Evolutionary conservation across 345 rosid species (phyloP), one percentile per base, ranked within the genome.

Genomic region (Conringia planisiliqua): DNA sequence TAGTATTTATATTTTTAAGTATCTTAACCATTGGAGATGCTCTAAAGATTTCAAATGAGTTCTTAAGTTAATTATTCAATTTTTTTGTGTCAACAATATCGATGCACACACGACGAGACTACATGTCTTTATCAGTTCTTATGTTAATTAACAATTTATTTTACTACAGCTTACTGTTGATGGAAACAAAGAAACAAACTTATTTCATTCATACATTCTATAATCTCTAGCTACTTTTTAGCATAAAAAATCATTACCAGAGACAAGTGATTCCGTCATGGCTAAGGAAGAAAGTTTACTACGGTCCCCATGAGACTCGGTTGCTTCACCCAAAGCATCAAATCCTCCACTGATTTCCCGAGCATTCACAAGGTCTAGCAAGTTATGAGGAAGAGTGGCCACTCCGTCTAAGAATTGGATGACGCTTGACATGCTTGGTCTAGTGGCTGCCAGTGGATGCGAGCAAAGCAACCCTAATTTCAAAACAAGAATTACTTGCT

Each of bases 401-500:
- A 70, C 75, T 30, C 80, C 75, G 17, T 76, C 75, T 17, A 76
- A 17, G 13, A 68, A 62, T 12, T 76, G 80, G 12, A 52, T 62
- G 18, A 76, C 58, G 32, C 75, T 61, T 44, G 74, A 61, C 80
- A 76, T 70, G 40, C 65, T 76, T 52, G 88, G 90, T 76, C 85
- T 80, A 40, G 69, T 70, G 48, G 74, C 59, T 76, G 75, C 69
- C 72, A 76, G 64, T 18, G 75, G 74, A 76, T 76, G 79, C 24
- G 68, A 66, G 26, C 70, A 76, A 69, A 69, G 70, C 63, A 76
- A 40, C 4, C 79, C 79, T 0, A 76, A 32, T 54, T 76, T 76
- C 70, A 76, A 70, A 68, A 76, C 80, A 14, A 62, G 6, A 9
- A 18, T 36, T 55, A 70, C 80, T 70, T 70, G 70, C 43, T 43